Conservation (phyloP, 495 filamentous ascomycete genomes). For the Stereocaulon alpinum region DNA sequence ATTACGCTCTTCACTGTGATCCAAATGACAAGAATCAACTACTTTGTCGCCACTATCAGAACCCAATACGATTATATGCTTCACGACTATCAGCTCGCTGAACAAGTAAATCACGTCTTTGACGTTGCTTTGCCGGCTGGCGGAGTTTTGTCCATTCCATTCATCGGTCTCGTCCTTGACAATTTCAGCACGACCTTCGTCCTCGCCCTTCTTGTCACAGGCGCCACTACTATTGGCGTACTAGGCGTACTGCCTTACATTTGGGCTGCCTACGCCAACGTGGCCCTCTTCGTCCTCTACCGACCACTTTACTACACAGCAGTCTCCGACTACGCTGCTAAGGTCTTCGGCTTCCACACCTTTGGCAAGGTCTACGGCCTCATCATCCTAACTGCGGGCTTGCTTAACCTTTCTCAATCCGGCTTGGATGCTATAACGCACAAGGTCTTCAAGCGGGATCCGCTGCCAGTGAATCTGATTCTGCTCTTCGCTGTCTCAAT, state of each 20-base stretch:
- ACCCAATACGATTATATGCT: constrained; percentile 78
- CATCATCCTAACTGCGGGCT: constrained; percentile 77
- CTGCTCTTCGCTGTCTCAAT: constrained; percentile 50
- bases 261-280: constrained; percentile 65
- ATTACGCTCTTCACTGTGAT: constrained; percentile 80
- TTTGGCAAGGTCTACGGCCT: constrained; percentile 96
- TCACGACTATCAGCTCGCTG: constrained; percentile 44
- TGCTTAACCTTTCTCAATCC: constrained; percentile 80
- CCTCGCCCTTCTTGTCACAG: constrained; percentile 58
- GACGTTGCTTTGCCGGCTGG: constrained; percentile 82
- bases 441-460: constrained; percentile 56
- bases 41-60: constrained; percentile 87
- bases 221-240: constrained; percentile 67
- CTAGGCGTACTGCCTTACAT: constrained; percentile 62
- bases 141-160: constrained; percentile 73
- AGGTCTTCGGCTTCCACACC: constrained; percentile 92
- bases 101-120: constrained; percentile 71
- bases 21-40: constrained; percentile 94
- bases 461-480: constrained; percentile 66
- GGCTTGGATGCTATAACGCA: constrained; percentile 75
- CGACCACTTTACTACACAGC: constrained; percentile 45
- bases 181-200: constrained; percentile 62
- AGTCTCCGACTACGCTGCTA: constrained; percentile 72
- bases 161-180: constrained; percentile 79
- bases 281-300: constrained; percentile 63